Evolutionary conservation across 257 asterid genomes (phyloP).

Genomic region (Ballota nigra): DNA sequence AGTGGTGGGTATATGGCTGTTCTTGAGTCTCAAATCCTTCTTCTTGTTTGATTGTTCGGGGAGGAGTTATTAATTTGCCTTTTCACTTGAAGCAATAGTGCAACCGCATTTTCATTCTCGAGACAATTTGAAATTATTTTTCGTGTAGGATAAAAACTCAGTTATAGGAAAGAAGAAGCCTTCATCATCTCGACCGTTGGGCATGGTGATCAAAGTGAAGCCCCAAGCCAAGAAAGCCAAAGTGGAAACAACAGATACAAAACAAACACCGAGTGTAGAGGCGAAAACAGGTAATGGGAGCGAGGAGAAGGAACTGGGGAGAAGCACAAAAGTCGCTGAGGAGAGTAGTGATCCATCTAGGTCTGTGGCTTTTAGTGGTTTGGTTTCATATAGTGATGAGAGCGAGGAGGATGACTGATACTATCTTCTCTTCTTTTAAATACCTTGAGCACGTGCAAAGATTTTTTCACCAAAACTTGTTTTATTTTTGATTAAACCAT

Average conservation of each 20-base stretch:
- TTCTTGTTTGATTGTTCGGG: not conserved
- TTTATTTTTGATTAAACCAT: too few species aligned
- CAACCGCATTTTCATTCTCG: not conserved
- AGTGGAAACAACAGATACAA: constrained; percentile 30
- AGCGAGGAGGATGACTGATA: constrained; percentile 68
- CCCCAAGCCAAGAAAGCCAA: constrained; percentile 87
- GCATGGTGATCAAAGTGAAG: constrained; percentile 63
- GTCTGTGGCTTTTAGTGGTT: constrained; percentile 32
- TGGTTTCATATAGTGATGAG: constrained; percentile 90
- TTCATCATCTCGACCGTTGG: constrained; percentile 37
- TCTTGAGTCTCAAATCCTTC: not conserved
- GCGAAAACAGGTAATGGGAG: not conserved
- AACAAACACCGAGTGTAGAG: constrained; percentile 17
- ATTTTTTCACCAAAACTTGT: not conserved
- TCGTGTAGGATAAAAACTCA: constrained; percentile 46
- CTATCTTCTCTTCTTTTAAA: not conserved
- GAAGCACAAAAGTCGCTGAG: not conserved
- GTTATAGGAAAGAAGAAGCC: constrained; percentile 47
- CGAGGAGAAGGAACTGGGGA: constrained; percentile 17
- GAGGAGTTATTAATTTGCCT: too few species aligned
- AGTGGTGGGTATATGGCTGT: not conserved
- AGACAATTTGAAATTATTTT: not conserved
- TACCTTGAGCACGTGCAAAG: not conserved
- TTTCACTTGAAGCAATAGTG: too few species aligned
- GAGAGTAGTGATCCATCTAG: constrained; percentile 15